Conservation (phyloP, 306 rosid genomes). For the Vigna reflexopilosa region DNA sequence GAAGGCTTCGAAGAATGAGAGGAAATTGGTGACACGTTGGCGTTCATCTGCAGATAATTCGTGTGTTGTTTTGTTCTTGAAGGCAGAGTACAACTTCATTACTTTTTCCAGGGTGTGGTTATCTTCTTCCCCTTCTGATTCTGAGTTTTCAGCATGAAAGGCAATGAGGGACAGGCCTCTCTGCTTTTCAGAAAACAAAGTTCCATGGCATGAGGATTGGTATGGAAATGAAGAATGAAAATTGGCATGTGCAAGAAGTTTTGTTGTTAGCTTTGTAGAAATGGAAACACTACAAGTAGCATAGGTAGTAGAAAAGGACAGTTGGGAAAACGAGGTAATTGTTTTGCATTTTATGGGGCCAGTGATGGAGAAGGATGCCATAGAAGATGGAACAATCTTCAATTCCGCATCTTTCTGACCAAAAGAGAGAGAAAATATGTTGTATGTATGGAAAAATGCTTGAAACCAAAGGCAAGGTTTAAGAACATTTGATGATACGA, state of each 20-base stretch:
- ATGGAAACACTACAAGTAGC: slow-evolving; percentile 6
- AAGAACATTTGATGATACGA: slow-evolving; percentile 32
- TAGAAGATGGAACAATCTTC: slow-evolving; percentile 41
- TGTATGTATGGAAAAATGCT: background rate
- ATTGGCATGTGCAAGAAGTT: slow-evolving; percentile 31
- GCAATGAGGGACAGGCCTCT: slow-evolving; percentile 41
- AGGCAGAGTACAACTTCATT: slow-evolving; percentile 4
- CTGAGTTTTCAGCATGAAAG: slow-evolving; percentile 52
- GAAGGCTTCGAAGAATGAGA: slow-evolving; percentile 54
- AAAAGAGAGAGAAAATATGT: slow-evolving; percentile 15
- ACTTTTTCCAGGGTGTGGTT: slow-evolving; percentile 46
- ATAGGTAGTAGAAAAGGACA: slow-evolving; percentile 32
- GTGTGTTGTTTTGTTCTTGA: slow-evolving; percentile 47
- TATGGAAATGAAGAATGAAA: slow-evolving; percentile 37
- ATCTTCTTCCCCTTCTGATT: slow-evolving; percentile 50
- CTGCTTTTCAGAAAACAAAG: slow-evolving; percentile 38
- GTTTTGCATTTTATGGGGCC: slow-evolving; percentile 41
- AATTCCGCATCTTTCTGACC: slow-evolving; percentile 3
- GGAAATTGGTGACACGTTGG: slow-evolving; percentile 51
- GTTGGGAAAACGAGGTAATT: slow-evolving; percentile 38
- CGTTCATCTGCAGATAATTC: slow-evolving; percentile 64
- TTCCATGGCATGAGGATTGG: background rate
- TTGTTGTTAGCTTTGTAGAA: slow-evolving; percentile 34
- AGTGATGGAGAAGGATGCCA: slow-evolving; percentile 49
- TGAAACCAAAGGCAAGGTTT: slow-evolving; percentile 34